Base-by-base conservation (phyloP, 805 yeast genomes). In the Saccharomyces kudriavzevii region DNA sequence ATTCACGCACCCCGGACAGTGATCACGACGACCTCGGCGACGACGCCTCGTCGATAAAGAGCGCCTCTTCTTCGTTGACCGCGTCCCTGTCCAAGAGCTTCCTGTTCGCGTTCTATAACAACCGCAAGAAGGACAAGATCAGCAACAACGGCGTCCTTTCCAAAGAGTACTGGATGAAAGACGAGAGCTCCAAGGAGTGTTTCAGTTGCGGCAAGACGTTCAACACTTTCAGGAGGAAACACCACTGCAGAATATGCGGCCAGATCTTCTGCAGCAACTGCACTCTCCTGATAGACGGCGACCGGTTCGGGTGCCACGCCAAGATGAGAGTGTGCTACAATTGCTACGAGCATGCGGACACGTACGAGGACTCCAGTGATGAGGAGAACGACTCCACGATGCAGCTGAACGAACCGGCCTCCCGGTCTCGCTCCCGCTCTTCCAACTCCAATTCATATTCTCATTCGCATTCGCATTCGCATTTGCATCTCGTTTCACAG, bases 191-290 rank as follows among this genome's bases (percentile, higher is more conserved):
- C 0, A 80, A 84, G 8, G 94, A 89, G 57, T 92, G 99, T 64
- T 82, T 89, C 54, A 77, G 85, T 14, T 92, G 98, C 68, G 88
- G 86, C 53, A 78, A 83, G 52, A 80, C 82, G 2, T 92, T 92
- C 65, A 81, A 87, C 0, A 86, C 97, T 0, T 91, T 90, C 70
- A 74, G 97, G 66, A 76, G 99, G 60, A 87, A 88, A 59, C 99
- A 92, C 66, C 99, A 92, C 69, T 92, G 99, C 65, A 74, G 99
- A 52, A 83, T 92, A 35, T 92, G 99, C 70, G 99, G 99, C 2
- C 96, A 91, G 68, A 91, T 92, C 49, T 92, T 91, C 65, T 92
- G 99, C 69, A 78, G 86, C 47, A 76, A 78, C 9, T 92, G 99
- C 68, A 89, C 97, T 0, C 71, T 80, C 2, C 79, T 89, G 62